Base-by-base conservation (phyloP, 1,284 basidiomycete genomes). In the Rhodotorula sp. region DNA sequence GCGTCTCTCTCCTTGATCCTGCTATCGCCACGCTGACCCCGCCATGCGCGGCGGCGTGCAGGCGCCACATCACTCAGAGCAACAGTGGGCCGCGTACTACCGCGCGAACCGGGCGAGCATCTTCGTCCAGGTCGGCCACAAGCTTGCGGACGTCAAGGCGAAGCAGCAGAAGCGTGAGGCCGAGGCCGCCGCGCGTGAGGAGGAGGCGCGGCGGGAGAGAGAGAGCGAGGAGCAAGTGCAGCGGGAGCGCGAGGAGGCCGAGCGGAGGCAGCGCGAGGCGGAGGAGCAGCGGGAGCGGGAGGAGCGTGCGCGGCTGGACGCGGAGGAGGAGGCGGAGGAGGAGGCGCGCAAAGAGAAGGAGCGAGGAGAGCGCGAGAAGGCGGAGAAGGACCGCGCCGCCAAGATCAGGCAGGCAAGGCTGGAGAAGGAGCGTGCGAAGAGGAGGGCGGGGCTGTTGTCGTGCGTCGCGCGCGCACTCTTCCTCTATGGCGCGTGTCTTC, bases 401-500 rank as follows among this genome's bases (percentile, higher is more conserved):
- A 29, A 57, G 55, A 25, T 27, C 25, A 27, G 34, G 32, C 29
- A 36, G 32, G 34, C 46, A 22, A 32, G 50, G 9, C 25, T 29
- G 13, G 48, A 51, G 25, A 34, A 29, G 17, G 50, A 39, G 29
- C 58, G 58, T 22, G 51, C 51, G 51, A 29, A 17, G 51, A 53
- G 51, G 51, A 53, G 19, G 51, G 29, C n/a, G 51, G 15, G 51
- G 22, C 9, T 54, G 27, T 54, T 34, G 5, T 55, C 54, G 34
- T 56, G 25, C 36, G 34, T 37, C 36, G 25, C 7, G 17, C 55
- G 9, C 22, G 22, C 12, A 10, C 19, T 9, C 22, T 25, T 10
- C 13, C 6, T 56, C 29, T 9, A 13, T 56, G 4, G n/a, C n/a
- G n/a, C 22, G 1, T 25, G 0, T 27, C 0, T 1, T 32, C n/a